Percentiles rank a stretch among this genome's conserved stretches.
These are phyloP conservation scores for Gossypium aridum DNA, from an alignment of 441 rosid species.

Conservation along the genomic window DNA sequence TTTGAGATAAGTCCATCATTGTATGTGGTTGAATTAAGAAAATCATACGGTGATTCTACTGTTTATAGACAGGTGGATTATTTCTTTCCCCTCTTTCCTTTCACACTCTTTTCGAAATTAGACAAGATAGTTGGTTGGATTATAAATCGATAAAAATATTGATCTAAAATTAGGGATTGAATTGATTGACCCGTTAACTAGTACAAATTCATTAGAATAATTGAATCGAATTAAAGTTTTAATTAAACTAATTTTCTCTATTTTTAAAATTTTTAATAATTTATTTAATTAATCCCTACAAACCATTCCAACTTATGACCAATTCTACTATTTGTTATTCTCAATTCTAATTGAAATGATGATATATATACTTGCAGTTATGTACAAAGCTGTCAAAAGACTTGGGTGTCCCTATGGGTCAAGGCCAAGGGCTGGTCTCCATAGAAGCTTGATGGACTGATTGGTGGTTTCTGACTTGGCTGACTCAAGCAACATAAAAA, in stretches of 20 bases:
- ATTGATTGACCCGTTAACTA: no score
- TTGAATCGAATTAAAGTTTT: no score
- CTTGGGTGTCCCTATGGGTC: slow-evolving; percentile 39
- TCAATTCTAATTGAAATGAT: not conserved
- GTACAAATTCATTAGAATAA: no score
- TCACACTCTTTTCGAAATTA: not conserved
- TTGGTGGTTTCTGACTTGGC: not conserved
- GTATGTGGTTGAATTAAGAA: slow-evolving; percentile 81
- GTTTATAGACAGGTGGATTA: slow-evolving; percentile 71
- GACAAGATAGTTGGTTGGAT: accelerated
- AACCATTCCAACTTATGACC: no score
- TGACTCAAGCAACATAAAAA: not conserved
- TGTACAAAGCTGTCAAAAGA: slow-evolving; percentile 66
- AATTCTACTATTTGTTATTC: not conserved
- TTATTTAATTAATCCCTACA: no score
- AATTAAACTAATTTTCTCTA: no score
- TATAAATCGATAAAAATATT: accelerated
- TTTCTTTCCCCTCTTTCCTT: not conserved
- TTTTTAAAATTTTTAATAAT: no score
- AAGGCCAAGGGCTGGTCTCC: slow-evolving; percentile 23
- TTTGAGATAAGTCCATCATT: slow-evolving; percentile 78
- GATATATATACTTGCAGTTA: slow-evolving; percentile 45
- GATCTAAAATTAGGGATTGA: no score
- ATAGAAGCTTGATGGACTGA: slow-evolving; percentile 18
- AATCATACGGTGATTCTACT: slow-evolving; percentile 72